Percentiles rank a stretch among this genome's conserved stretches.
Conservation (phyloP, 2,329 filamentous ascomycete species). For the Truncatella angustata region DNA sequence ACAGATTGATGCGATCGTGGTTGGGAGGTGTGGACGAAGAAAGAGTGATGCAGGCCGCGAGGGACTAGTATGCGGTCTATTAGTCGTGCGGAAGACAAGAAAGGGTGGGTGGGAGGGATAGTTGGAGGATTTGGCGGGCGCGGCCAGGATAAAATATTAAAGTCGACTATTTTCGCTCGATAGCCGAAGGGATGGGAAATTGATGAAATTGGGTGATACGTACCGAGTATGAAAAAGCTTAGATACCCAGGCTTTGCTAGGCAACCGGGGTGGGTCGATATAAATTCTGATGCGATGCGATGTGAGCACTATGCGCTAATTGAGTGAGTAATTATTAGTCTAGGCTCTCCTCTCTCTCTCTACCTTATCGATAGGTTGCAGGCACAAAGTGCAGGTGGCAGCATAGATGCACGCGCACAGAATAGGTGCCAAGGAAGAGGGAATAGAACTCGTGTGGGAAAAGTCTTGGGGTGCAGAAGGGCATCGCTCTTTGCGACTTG, state of each 20-base stretch:
- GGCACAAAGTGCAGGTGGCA: not conserved
- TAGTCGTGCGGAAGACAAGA: not conserved
- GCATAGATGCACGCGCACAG: not conserved
- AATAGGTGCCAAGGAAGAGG: not conserved
- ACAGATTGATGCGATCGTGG: not conserved
- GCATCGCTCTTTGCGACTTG: not conserved
- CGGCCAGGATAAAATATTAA: conserved; percentile 3
- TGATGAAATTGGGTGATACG: conserved; percentile 4
- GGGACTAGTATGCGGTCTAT: not conserved
- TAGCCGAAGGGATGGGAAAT: conserved; percentile 8
- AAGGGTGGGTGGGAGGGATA: not conserved
- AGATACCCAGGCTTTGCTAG: not conserved
- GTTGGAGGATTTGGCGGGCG: not conserved
- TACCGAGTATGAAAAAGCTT: conserved; percentile 4
- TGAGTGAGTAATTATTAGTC: conserved; percentile 5
- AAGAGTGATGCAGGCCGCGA: not conserved
- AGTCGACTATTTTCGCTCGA: conserved; percentile 4
- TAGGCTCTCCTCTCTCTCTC: not conserved
- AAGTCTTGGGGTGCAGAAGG: not conserved
- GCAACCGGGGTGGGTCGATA: conserved; percentile 6
- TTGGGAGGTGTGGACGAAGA: not conserved
- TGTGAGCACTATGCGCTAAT: conserved; percentile 8
- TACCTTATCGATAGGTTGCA: not conserved
- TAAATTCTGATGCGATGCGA: not conserved
- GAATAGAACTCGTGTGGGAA: too few species aligned